Conservation (phyloP, 305 asterid genomes). For the Rubia balearica region DNA sequence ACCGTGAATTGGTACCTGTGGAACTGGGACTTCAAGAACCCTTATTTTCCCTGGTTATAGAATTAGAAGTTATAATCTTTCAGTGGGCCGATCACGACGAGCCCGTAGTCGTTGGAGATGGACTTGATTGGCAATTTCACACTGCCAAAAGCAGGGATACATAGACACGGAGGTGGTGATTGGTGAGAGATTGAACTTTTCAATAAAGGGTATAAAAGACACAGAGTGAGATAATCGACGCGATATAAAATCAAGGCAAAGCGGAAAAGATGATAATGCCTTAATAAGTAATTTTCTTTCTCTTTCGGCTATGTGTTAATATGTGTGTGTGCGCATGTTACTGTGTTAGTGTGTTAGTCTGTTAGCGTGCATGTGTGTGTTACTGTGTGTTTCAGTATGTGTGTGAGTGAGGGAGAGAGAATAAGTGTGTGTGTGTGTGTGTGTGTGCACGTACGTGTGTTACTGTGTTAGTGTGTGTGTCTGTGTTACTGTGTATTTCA, state of each 20-base stretch:
- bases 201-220: neutral
- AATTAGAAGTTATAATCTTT: slow-evolving; percentile 64
- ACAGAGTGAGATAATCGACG: slow-evolving; percentile 4
- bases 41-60: slow-evolving; percentile 73
- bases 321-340: no score
- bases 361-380: no score
- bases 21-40: slow-evolving; percentile 55
- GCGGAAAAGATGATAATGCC: no score
- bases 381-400: no score
- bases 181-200: slow-evolving; percentile 8
- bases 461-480: no score
- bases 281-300: no score
- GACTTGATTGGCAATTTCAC: slow-evolving; percentile 36
- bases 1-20: slow-evolving; percentile 56
- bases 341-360: no score
- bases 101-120: slow-evolving; percentile 67
- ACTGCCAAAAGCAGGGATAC: neutral
- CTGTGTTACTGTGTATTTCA: no score
- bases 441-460: no score
- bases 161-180: slow-evolving; percentile 7
- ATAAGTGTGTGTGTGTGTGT: no score
- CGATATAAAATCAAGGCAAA: slow-evolving; percentile 6
- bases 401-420: no score
- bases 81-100: slow-evolving; percentile 59
- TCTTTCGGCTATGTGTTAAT: no score